Evolutionary conservation across 495 filamentous ascomycete species (phyloP), one percentile per base, ranked within the genome.

Genomic region (Podospora pseudoanserina): DNA sequence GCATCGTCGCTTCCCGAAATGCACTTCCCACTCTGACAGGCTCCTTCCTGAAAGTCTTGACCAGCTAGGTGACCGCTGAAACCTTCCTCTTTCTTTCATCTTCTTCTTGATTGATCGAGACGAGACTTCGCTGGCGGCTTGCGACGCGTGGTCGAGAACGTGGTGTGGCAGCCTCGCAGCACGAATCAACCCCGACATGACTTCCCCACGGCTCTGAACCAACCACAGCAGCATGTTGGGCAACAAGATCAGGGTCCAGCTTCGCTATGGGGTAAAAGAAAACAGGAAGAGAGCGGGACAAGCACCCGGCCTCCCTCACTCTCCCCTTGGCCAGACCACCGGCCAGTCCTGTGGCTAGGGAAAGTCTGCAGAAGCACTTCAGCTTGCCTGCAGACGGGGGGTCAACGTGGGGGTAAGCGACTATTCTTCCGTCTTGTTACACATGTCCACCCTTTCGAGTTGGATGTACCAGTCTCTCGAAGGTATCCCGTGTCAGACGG

Each of bases 211-310:
- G n/a, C 56, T 27, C 20, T 54, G 62, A 49, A 49, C 39, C 39
- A 49, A 27, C 62, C 62, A 54, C 5, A 26, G n/a, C 20, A 20
- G 27, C 20, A 30, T 2, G 32, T 1, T 23, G 20, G 13, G 5
- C 23, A 56, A 18, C 64, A 59, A 49, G 1, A 19, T 34, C 23
- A 20, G 44, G 32, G 16, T n/a, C 62, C n/a, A 59, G 18, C 49
- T 28, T 65, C 26, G 3, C 18, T n/a, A 54, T 53, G 26, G 64
- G 64, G 68, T 66, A 70, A 70, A 66, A 67, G 61, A 70, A 70
- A 62, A 65, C 16, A 27, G 56, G 15, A 27, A 59, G 56, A 59
- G 15, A 20, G 56, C 60, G 65, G 65, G 44, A 70, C 26, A 57
- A 26, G 55, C 68, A 64, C 60, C 65, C 68, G 30, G 30, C 58